Evolutionary conservation across 352 stramenopile species (phyloP), one percentile per base, ranked within the genome.

Genomic region (Discostella stelligera): DNA sequence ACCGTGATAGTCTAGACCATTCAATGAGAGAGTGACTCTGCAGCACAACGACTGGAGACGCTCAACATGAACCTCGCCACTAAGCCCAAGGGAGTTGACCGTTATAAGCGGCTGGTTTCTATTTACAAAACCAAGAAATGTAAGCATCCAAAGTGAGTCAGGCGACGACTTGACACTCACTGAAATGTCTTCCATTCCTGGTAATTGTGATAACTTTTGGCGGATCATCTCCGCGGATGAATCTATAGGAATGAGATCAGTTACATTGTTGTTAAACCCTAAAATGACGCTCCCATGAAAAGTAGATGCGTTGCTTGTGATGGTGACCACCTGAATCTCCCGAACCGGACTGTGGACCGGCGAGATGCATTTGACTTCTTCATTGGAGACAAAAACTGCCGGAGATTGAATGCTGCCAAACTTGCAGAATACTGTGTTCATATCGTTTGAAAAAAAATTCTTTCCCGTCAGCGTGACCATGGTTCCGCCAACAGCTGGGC

Each of bases 341-440:
- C 66, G 53, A 3, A 60, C 25, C 9, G 25, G 9, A 44, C 50
- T 61, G 20, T 18, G 21, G 3, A 0, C 18, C 21, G 71, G 71
- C 18, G 30, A 60, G 25, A 46, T 21, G 23, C 71, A 79, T 69
- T 69, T 67, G 11, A 79, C 46, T 68, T 79, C 58, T 37, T 79
- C 64, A 37, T 74, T 56, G 0, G 71, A 68, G 10, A 69, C 30
- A 58, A 69, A 79, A 49, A 52, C 30, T 44, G 63, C 71, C 46
- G 62, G 37, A 30, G 48, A 52, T 25, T 30, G 54, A 56, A 69
- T 20, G 27, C 55, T 63, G 49, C 37, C 71, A 59, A 79, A 74
- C n/a, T 44, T 52, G 39, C 71, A 79, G 53, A 52, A 41, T 18
- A 69, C 62, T 14, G 30, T 54, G 13, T 61, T 14, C 9, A 69